These are phyloP conservation scores for Cryptosporidium sp. DNA, from an alignment of 169 alveolate genomes.

Conservation along the genomic window DNA sequence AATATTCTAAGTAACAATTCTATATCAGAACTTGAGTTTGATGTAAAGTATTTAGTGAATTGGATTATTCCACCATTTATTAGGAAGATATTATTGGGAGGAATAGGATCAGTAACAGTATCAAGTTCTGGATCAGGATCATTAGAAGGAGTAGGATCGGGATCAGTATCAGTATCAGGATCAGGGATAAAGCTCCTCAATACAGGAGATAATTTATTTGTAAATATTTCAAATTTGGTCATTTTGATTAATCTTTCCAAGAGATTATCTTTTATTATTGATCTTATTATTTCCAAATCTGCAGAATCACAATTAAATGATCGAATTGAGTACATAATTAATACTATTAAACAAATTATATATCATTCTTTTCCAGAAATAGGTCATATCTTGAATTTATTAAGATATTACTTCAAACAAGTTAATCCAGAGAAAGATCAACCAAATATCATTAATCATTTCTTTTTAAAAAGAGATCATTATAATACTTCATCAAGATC, in stretches of 20 bases:
- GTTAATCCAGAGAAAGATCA: neutral
- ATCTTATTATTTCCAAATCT: neutral
- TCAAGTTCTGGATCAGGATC: neutral
- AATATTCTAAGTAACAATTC: neutral
- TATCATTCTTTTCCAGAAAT: slow-evolving; percentile 39
- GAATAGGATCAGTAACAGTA: neutral
- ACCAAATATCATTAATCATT: neutral
- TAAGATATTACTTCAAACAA: slow-evolving; percentile 6
- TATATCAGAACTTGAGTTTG: neutral
- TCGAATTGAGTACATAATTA: neutral
- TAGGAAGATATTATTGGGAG: neutral
- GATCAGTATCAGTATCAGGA: neutral
- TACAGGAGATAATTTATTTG: slow-evolving; percentile 23
- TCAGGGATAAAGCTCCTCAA: neutral
- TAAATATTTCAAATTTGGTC: slow-evolving; percentile 15
- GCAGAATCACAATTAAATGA: neutral
- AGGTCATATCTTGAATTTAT: slow-evolving; percentile 5
- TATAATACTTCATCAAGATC: neutral
- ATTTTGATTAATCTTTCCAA: slow-evolving; percentile 15
- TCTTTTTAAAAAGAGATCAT: neutral
- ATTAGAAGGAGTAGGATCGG: neutral
- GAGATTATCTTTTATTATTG: slow-evolving; percentile 5
- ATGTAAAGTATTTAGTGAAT: neutral
- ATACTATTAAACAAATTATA: slow-evolving; percentile 10
- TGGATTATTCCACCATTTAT: slow-evolving; percentile 41